Conservation (phyloP, 1,284 basidiomycete species). For the Papiliotrema terrestris region DNA sequence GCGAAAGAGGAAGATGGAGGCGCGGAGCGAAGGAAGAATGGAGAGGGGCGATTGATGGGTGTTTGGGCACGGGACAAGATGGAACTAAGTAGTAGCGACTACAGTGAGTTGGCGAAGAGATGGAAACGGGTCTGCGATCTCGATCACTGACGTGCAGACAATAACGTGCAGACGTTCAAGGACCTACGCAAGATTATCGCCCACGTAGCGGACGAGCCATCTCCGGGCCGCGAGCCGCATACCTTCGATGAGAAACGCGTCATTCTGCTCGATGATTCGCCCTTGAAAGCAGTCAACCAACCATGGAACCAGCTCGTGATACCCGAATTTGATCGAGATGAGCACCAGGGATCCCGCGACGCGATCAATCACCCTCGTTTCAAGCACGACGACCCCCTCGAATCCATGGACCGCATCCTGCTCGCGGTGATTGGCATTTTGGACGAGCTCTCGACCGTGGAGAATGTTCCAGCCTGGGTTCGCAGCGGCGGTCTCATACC, state of each 20-base stretch:
- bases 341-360: conserved; percentile 11
- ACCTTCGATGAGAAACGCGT: conserved; percentile 28
- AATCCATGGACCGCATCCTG: conserved; percentile 33
- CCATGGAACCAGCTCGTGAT: conserved; percentile 48
- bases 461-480: conserved; percentile 45
- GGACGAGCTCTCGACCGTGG: conserved; percentile 30
- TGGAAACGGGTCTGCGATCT: background rate
- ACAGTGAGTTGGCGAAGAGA: conserved; percentile 23
- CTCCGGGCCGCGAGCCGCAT: background rate
- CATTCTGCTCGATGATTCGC: conserved; percentile 46
- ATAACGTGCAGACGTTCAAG: conserved; percentile 46
- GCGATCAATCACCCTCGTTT: background rate
- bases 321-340: conserved; percentile 37
- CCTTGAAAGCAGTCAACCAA: conserved; percentile 44
- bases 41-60: conserved; percentile 40
- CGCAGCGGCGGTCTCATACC: conserved; percentile 33
- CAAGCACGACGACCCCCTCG: background rate
- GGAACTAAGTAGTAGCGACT: conserved; percentile 31
- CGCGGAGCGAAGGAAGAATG: conserved; percentile 11
- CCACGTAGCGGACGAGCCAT: conserved; percentile 12
- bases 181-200: conserved; percentile 40
- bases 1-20: conserved; percentile 14
- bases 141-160: conserved; percentile 8
- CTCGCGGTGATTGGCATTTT: conserved; percentile 47
- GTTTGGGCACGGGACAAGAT: conserved; percentile 47